phyloP scores from a whole-genome alignment of 371 early-diverging fungal genomes.

The Mortierella sp. region DNA sequence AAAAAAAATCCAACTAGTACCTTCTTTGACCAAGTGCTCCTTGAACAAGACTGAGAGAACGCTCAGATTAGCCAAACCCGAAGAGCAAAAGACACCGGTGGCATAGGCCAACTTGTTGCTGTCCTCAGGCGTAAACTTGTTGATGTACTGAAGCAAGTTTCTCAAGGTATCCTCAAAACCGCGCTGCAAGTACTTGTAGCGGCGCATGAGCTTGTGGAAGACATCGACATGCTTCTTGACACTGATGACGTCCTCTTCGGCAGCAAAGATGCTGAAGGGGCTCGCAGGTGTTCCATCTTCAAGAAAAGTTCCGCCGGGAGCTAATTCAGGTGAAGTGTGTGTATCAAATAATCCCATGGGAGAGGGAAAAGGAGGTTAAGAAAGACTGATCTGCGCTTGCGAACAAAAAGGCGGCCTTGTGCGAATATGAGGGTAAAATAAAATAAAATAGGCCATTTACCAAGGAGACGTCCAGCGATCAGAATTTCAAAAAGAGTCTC shows the following conservation, averaged over 20 bases:
- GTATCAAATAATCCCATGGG: no score
- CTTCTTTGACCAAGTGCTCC: slow-evolving; percentile 94
- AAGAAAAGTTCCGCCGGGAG: slow-evolving; percentile 89
- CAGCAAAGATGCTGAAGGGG: slow-evolving; percentile 87
- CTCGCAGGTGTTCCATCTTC: slow-evolving; percentile 82
- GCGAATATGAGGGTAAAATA: not conserved
- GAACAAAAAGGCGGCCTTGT: slow-evolving; percentile 8
- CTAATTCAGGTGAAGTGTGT: no score
- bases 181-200: slow-evolving; percentile 92
- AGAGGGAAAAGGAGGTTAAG: not conserved
- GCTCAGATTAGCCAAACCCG: slow-evolving; percentile 71
- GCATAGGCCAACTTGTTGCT: slow-evolving; percentile 83
- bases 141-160: slow-evolving; percentile 87
- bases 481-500: slow-evolving; percentile 93
- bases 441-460: slow-evolving; percentile 57
- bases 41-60: slow-evolving; percentile 82
- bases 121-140: slow-evolving; percentile 84
- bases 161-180: slow-evolving; percentile 86
- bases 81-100: slow-evolving; percentile 79
- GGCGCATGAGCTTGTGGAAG: slow-evolving; percentile 86
- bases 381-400: no score
- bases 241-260: slow-evolving; percentile 73
- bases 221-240: slow-evolving; percentile 84
- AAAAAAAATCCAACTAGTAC: slow-evolving; percentile 46
- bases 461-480: slow-evolving; percentile 89